phyloP scores from a whole-genome alignment of 1,284 basidiomycete genomes.

The Sparassis latifolia region DNA sequence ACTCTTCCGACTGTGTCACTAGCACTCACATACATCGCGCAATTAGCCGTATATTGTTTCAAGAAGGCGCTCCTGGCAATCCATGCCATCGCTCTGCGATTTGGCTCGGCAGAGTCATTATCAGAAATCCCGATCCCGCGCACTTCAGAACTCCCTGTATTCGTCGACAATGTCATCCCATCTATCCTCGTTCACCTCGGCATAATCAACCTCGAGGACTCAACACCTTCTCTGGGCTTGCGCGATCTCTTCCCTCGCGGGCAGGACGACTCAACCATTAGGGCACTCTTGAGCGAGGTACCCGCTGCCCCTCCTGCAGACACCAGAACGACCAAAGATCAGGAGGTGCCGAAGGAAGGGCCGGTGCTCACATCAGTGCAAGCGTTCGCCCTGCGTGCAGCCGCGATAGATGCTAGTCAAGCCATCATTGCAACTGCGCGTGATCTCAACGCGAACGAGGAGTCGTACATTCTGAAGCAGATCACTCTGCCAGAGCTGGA shows the following conservation, averaged over 20 bases:
- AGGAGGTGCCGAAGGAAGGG: conserved; percentile 46
- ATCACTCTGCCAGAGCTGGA: conserved; percentile 59
- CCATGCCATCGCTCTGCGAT: conserved; percentile 60
- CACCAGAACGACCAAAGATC: conserved; percentile 11
- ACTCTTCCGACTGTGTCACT: neutral
- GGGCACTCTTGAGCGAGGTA: conserved; percentile 31
- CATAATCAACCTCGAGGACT: conserved; percentile 57
- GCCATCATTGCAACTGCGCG: conserved; percentile 52
- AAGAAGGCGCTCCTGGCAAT: conserved; percentile 86
- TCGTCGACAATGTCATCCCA: conserved; percentile 84
- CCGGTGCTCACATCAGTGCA: conserved; percentile 54
- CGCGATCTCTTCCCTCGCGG: conserved; percentile 39
- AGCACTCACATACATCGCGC: neutral
- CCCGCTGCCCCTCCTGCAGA: conserved; percentile 10
- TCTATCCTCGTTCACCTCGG: conserved; percentile 76
- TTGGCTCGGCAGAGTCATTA: conserved; percentile 40
- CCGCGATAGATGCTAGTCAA: conserved; percentile 73
- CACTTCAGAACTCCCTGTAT: conserved; percentile 61
- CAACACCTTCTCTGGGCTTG: conserved; percentile 31
- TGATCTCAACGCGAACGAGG: conserved; percentile 24
- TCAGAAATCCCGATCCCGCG: conserved; percentile 57
- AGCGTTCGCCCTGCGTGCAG: conserved; percentile 73
- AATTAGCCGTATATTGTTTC: conserved; percentile 73
- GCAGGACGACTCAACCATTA: conserved; percentile 31
- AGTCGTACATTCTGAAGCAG: conserved; percentile 44